These are phyloP conservation scores for Globisporangium spiculum DNA, from an alignment of 352 stramenopile genomes.

Conservation along the genomic window DNA sequence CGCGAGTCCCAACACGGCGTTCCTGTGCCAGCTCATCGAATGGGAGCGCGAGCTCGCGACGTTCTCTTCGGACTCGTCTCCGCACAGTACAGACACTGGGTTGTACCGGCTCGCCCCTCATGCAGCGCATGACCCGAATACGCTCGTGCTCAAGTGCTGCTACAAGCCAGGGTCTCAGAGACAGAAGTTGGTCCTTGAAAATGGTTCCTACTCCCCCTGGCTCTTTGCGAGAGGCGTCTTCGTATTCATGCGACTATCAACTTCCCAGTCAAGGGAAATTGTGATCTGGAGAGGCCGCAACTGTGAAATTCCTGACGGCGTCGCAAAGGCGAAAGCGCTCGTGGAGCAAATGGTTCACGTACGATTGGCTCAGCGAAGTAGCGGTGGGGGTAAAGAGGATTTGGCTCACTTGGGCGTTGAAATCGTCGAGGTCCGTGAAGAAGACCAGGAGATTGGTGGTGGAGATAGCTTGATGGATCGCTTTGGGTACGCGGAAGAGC, in stretches of 20 bases:
- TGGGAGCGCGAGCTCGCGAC: conserved; percentile 47
- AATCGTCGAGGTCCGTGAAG: conserved; percentile 6
- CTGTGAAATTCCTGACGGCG: conserved; percentile 28
- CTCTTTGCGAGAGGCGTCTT: conserved; percentile 48
- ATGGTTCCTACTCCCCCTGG: background rate
- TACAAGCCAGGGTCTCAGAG: conserved; percentile 20
- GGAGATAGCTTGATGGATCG: conserved; percentile 14
- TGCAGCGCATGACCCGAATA: conserved; percentile 38
- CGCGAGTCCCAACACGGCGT: conserved; percentile 59
- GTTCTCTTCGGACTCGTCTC: background rate
- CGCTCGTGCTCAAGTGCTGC: conserved; percentile 51
- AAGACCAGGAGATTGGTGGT: background rate
- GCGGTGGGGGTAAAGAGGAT: background rate
- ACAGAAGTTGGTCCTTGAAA: conserved; percentile 1
- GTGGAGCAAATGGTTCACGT: conserved; percentile 26
- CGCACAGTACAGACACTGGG: background rate
- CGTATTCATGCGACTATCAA: conserved; percentile 28
- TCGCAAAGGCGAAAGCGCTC: conserved; percentile 18
- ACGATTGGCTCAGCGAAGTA: conserved; percentile 7
- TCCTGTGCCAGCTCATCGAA: conserved; percentile 66
- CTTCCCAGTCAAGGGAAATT: conserved; percentile 13
- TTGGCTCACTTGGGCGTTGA: background rate
- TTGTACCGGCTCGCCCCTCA: conserved; percentile 50
- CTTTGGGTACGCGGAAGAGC: conserved; percentile 39
- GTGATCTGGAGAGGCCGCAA: conserved; percentile 39